Conservation (phyloP, 2,329 filamentous ascomycete species). For the Trichoderma breve region DNA sequence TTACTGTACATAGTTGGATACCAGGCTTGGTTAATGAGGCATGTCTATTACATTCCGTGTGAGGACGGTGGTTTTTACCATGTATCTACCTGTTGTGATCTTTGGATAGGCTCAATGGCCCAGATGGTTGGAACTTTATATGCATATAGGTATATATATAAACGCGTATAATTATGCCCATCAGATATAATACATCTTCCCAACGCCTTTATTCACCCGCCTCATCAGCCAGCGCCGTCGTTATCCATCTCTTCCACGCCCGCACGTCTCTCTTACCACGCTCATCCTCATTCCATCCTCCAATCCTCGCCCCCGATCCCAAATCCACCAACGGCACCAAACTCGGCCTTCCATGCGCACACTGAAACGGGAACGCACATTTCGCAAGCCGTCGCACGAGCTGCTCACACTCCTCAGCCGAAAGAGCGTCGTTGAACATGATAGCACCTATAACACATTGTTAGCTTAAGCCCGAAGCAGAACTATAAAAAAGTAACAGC, state of each 20-base stretch:
- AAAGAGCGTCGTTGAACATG: slow-evolving; percentile 78
- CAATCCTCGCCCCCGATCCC: slow-evolving; percentile 31
- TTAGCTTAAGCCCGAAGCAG: not conserved
- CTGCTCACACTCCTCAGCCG: slow-evolving; percentile 53
- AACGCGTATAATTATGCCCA: not conserved
- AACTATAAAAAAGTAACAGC: slow-evolving; percentile 17
- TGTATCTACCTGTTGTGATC: not conserved
- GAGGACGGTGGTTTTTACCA: not conserved
- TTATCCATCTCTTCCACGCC: slow-evolving; percentile 29
- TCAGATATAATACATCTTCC: not conserved
- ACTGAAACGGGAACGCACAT: slow-evolving; percentile 76
- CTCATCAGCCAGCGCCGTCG: not conserved
- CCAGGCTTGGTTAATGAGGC: slow-evolving; percentile 9
- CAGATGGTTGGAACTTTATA: not conserved
- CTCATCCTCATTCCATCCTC: slow-evolving; percentile 29
- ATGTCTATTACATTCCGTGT: not conserved
- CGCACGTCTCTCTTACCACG: not conserved
- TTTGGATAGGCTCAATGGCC: not conserved
- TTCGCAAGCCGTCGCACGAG: slow-evolving; percentile 57
- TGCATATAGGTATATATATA: not conserved
- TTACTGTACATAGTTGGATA: slow-evolving; percentile 15
- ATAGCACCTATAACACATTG: slow-evolving; percentile 54
- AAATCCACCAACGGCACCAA: slow-evolving; percentile 62
- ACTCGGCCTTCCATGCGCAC: slow-evolving; percentile 72
- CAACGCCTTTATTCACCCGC: not conserved